Percentiles rank a stretch among this genome's conserved stretches.
Conservation (phyloP, 345 rosid genomes). For the Eucalyptus camaldulensis region DNA sequence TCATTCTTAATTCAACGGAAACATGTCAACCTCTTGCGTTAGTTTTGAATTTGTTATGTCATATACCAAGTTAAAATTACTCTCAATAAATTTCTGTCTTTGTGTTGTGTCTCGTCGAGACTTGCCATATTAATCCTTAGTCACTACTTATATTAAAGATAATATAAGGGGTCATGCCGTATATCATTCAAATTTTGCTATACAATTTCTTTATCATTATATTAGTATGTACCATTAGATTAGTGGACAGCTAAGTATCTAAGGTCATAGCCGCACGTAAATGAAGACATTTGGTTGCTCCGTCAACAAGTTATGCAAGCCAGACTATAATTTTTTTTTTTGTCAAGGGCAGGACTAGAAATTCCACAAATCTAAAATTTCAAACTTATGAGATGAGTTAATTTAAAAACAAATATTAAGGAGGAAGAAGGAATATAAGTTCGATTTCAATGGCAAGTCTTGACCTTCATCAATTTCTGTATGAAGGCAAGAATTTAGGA, state of each 20-base stretch:
- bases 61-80: background rate
- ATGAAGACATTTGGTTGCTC: background rate
- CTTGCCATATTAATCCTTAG: background rate
- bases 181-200: background rate
- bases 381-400: background rate
- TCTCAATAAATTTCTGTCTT: background rate
- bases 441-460: background rate
- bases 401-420: background rate
- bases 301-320: background rate
- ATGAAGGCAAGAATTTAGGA: background rate
- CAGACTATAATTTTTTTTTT: too few relatives aligned
- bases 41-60: background rate
- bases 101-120: background rate
- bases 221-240: background rate
- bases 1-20: background rate
- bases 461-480: background rate
- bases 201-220: background rate
- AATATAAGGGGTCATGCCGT: background rate
- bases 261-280: background rate
- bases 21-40: rapidly evolving
- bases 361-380: background rate
- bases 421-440: background rate
- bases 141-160: background rate
- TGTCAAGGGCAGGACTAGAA: background rate
- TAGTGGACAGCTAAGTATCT: background rate